Evolutionary conservation across 2,329 filamentous ascomycete genomes (phyloP), one percentile per base, ranked within the genome.

Genomic region (Pseudogymnoascus sp.): DNA sequence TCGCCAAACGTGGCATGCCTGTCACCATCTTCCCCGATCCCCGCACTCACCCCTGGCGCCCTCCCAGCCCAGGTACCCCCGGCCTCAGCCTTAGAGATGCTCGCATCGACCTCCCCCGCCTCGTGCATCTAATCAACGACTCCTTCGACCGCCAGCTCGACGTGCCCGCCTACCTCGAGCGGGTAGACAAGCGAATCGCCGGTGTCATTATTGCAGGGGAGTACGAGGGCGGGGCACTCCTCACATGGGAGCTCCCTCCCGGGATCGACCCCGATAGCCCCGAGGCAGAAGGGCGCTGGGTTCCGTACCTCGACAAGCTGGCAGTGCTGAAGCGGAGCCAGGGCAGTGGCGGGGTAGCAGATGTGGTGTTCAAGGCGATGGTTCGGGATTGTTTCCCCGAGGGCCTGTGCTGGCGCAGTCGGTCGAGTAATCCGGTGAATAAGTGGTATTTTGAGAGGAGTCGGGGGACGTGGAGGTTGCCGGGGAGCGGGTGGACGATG

Each of bases 381-480:
- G 91, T 96, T 4, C 84, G 90, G 29, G 86, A 88, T 19, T 96
- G 93, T 70, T 96, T 97, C 68, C 93, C 93, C 0, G 77, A 85
- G 2, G 95, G 95, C 0, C 90, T 97, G 1, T 96, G 93, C 72
- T 99, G 95, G 95, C 46, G 93, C 63, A 96, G 90, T 73, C 82
- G 95, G 61, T 89, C 88, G 71, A 86, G 93, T 72, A 97, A 99
- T 72, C 93, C 93, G 0, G 95, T 99, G 4, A 99, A 99, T 73
- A 97, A 97, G 74, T 99, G 95, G 95, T 99, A 99, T 75, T 97
- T 97, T 76, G 95, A 99, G 76, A 83, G 95, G 59, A 91, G 90
- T 2, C 79, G 84, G 59, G 95, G 95, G 0, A 93, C 88, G 1
- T 89, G 88, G 82, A 95, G 96, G 77, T 77, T 99, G 38, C 81